Percentiles rank a stretch among this genome's conserved stretches.
phyloP scores from a whole-genome alignment of 768 basidiomycete genomes.

The Grammothele lineata region DNA sequence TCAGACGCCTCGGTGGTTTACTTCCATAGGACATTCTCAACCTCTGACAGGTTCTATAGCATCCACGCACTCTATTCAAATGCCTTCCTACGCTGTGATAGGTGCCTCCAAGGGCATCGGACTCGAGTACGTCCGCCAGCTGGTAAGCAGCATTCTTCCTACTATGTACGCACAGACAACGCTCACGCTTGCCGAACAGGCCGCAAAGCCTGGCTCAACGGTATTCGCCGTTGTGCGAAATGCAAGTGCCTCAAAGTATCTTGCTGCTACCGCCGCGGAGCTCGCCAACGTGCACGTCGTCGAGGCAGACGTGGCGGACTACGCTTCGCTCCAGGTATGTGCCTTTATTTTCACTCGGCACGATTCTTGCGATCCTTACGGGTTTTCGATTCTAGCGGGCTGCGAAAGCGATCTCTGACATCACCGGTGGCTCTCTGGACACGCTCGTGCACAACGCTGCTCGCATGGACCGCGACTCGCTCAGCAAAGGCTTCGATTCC shows the following conservation, averaged over 20 bases:
- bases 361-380: no score
- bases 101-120: constrained; percentile 22
- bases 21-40: no score
- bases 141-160: no score
- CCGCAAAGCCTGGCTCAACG: constrained; percentile 7
- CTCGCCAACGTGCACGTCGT: constrained; percentile 30
- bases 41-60: no score
- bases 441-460: constrained; percentile 35
- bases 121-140: constrained; percentile 16
- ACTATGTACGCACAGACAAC: no score
- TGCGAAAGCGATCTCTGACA: no score
- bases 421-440: constrained; percentile 30
- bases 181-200: neutral
- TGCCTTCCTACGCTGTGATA: constrained; percentile 20
- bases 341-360: no score
- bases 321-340: constrained; percentile 26
- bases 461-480: constrained; percentile 6
- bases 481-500: constrained; percentile 12
- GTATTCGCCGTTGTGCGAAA: constrained; percentile 23
- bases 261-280: neutral
- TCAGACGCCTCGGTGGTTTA: no score
- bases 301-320: constrained; percentile 33
- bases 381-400: no score
- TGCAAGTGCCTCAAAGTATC: constrained; percentile 2
- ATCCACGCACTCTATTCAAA: no score